Evolutionary conservation across 2,329 filamentous ascomycete genomes (phyloP).

Genomic region (Malbranchea zuffiana): DNA sequence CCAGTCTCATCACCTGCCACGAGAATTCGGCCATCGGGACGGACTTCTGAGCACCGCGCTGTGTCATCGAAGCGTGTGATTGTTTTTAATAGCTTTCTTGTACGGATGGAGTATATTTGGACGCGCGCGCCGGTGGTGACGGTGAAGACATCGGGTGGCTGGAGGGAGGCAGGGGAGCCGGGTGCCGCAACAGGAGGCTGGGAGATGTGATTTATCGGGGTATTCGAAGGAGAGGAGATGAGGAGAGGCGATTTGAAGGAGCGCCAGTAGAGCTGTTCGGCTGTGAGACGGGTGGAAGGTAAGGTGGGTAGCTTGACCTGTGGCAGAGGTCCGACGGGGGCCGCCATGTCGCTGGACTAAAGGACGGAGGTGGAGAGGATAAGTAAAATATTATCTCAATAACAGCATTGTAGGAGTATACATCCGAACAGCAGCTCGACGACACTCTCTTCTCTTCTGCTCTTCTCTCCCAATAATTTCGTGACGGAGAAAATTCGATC

Average conservation of each 20-base stretch:
- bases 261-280: conserved; percentile 94
- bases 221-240: conserved; percentile 80
- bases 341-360: conserved; percentile 63
- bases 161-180: conserved; percentile 34
- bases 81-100: conserved; percentile 82
- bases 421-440: too few relatives aligned
- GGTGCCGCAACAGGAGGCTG: conserved; percentile 46
- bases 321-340: conserved; percentile 68
- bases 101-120: conserved; percentile 86
- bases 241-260: conserved; percentile 86
- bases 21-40: conserved; percentile 77
- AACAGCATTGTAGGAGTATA: too few relatives aligned
- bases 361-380: too few relatives aligned
- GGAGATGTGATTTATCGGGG: conserved; percentile 82
- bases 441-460: too few relatives aligned
- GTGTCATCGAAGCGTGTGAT: conserved; percentile 89
- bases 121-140: conserved; percentile 90
- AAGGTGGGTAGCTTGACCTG: conserved; percentile 74
- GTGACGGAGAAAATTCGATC: too few relatives aligned
- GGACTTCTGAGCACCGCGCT: conserved; percentile 78
- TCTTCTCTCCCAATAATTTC: too few relatives aligned
- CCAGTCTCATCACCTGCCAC: conserved; percentile 87
- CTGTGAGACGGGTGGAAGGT: conserved; percentile 63
- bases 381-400: too few relatives aligned
- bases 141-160: conserved; percentile 57